Evolutionary conservation across 2,329 filamentous ascomycete species (phyloP).

Genomic region (Davidsoniella eucalypti): DNA sequence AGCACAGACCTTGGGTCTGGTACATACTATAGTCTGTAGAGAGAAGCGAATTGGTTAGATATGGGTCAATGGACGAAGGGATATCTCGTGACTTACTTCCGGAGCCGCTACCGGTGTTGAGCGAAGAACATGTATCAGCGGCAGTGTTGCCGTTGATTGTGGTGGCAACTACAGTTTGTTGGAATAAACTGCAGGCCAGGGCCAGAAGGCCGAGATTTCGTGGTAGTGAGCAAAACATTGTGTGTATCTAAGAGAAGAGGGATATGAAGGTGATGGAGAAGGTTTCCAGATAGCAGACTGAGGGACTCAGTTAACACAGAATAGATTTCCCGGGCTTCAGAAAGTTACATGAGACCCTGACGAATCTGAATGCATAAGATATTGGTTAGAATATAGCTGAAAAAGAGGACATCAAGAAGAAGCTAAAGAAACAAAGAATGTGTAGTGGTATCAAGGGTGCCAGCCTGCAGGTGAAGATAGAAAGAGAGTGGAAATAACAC

Average conservation of each 20-base stretch:
- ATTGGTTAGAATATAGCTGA: background rate
- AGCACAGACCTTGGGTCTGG: slow-evolving; percentile 56
- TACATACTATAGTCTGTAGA: slow-evolving; percentile 34
- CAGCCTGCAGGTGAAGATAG: background rate
- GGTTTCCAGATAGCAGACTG: background rate
- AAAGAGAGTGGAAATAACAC: background rate
- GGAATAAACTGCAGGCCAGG: background rate
- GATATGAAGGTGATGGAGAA: background rate
- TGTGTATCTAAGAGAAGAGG: background rate
- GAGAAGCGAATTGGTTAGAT: background rate
- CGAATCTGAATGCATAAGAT: no score
- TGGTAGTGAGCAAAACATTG: slow-evolving; percentile 1
- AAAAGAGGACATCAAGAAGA: background rate
- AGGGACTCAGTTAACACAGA: no score
- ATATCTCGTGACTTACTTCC: slow-evolving; percentile 24
- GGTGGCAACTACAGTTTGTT: background rate
- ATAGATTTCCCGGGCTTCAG: no score
- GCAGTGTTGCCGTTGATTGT: slow-evolving; percentile 10
- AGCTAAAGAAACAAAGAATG: background rate
- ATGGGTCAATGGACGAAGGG: slow-evolving; percentile 3
- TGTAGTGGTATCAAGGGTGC: no score
- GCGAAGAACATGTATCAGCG: slow-evolving; percentile 16
- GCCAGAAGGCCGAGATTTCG: background rate
- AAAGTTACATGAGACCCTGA: no score
- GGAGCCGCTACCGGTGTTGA: slow-evolving; percentile 23